phyloP scores from a whole-genome alignment of 768 basidiomycete species.

The Gelatoporia subvermispora region DNA sequence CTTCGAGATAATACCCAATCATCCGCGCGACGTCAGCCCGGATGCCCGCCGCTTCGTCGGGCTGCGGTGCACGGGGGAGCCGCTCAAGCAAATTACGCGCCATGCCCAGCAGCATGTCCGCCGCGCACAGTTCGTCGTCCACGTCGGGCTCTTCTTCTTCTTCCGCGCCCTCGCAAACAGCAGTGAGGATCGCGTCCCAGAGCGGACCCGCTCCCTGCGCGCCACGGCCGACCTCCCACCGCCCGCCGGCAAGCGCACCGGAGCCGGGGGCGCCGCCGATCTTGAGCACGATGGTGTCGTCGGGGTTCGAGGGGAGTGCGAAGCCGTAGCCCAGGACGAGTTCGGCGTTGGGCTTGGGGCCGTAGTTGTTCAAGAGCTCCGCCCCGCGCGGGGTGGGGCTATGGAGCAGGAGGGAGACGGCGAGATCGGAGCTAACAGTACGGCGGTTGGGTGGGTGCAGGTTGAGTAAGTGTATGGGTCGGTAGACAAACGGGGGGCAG shows the following conservation, averaged over 20 bases:
- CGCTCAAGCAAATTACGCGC: slow-evolving; percentile 42
- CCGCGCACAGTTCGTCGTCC: slow-evolving; percentile 66
- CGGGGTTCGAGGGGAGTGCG: slow-evolving; percentile 69
- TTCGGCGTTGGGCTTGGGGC: slow-evolving; percentile 85
- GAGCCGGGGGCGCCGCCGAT: slow-evolving; percentile 45
- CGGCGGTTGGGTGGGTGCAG: background rate
- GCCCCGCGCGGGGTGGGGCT: slow-evolving; percentile 31
- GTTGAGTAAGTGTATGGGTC: too few relatives aligned
- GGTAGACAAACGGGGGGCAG: too few relatives aligned
- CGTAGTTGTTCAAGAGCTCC: slow-evolving; percentile 90
- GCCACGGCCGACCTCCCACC: slow-evolving; percentile 61
- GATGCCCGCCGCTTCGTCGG: slow-evolving; percentile 19
- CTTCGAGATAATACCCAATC: slow-evolving; percentile 62
- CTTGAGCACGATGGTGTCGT: slow-evolving; percentile 81
- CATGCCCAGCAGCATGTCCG: slow-evolving; percentile 67
- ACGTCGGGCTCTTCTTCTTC: slow-evolving; percentile 23
- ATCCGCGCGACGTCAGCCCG: slow-evolving; percentile 59
- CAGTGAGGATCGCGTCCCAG: slow-evolving; percentile 49
- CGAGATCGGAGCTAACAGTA: slow-evolving; percentile 20
- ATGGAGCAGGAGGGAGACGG: slow-evolving; percentile 63
- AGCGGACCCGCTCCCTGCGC: slow-evolving; percentile 51
- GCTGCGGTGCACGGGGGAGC: slow-evolving; percentile 35
- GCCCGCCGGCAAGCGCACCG: slow-evolving; percentile 16
- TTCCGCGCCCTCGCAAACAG: slow-evolving; percentile 25
- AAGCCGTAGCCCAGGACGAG: slow-evolving; percentile 93